Evolutionary conservation across 2,329 filamentous ascomycete genomes (phyloP).

Genomic region (Talaromyces sp.): DNA sequence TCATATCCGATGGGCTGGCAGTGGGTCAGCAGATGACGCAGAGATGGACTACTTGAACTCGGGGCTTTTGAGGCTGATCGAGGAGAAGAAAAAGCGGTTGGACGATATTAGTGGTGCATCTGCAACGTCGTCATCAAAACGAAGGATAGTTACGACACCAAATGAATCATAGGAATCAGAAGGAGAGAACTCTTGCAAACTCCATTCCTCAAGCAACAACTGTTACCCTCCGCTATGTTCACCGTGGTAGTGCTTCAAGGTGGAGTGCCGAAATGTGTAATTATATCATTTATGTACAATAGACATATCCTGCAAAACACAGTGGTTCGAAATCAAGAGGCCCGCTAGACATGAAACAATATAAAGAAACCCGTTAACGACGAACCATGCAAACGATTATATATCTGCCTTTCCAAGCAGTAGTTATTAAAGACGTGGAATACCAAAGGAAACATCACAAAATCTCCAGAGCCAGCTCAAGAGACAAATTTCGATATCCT

Average conservation of each 20-base stretch:
- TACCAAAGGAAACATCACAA: not conserved
- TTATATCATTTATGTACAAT: conserved; percentile 19
- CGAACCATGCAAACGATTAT: conserved; percentile 12
- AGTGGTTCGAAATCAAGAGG: not conserved
- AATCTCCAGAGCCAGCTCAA: conserved; percentile 14
- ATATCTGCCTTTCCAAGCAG: not conserved
- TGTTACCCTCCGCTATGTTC: not conserved
- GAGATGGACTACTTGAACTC: conserved; percentile 42
- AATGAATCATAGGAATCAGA: not conserved
- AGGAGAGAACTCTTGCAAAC: too few species aligned
- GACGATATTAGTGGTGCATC: conserved; percentile 18
- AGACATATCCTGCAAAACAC: conserved; percentile 1
- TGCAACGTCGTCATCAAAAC: conserved; percentile 16
- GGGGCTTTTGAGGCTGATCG: conserved; percentile 38
- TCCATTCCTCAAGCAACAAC: too few species aligned
- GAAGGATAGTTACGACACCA: conserved; percentile 11
- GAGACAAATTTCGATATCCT: conserved; percentile 5
- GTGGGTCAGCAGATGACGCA: conserved; percentile 43
- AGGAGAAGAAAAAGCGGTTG: conserved; percentile 31
- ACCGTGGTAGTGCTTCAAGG: not conserved
- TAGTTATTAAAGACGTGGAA: not conserved
- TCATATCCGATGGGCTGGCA: conserved; percentile 90
- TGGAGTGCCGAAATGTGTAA: not conserved
- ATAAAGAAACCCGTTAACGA: not conserved
- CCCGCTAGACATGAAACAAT: not conserved